phyloP scores from a whole-genome alignment of 371 early-diverging fungal species.

The Circinella umbellata region DNA sequence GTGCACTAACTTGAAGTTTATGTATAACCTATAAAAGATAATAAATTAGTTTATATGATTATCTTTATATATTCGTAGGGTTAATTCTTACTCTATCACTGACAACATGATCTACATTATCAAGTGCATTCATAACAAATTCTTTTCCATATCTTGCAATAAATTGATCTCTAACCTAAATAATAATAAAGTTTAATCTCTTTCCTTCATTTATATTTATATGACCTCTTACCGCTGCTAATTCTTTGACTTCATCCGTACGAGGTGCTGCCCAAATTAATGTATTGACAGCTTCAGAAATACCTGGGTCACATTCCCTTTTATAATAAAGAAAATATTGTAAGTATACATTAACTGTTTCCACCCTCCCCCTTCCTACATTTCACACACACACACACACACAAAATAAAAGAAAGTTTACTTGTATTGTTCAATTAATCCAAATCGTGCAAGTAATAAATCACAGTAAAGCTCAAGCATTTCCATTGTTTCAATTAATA shows the following conservation, averaged over 20 bases:
- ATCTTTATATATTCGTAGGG: not conserved
- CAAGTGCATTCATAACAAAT: conserved; percentile 74
- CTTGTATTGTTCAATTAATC: conserved; percentile 83
- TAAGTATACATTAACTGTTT: no score
- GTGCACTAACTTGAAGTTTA: conserved; percentile 80
- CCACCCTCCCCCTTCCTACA: no score
- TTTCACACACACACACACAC: no score
- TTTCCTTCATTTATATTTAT: no score
- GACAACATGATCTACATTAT: conserved; percentile 76
- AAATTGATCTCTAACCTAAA: conserved; percentile 76
- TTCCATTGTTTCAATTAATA: conserved; percentile 89
- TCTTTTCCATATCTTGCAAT: conserved; percentile 86
- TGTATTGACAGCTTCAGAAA: conserved; percentile 86
- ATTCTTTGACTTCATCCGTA: conserved; percentile 82
- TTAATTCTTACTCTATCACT: conserved; percentile 68
- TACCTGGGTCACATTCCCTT: conserved; percentile 79
- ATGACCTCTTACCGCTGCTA: conserved; percentile 53
- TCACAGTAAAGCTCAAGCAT: conserved; percentile 91
- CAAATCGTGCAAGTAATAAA: conserved; percentile 85
- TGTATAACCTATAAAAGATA: conserved; percentile 65
- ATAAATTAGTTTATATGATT: not conserved
- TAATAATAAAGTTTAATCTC: not conserved
- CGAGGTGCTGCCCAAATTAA: conserved; percentile 91
- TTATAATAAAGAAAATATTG: not conserved
- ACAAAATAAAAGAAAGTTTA: no score